These are phyloP conservation scores for Solanum peruvianum DNA, from an alignment of 257 asterid species.

Conservation along the genomic window DNA sequence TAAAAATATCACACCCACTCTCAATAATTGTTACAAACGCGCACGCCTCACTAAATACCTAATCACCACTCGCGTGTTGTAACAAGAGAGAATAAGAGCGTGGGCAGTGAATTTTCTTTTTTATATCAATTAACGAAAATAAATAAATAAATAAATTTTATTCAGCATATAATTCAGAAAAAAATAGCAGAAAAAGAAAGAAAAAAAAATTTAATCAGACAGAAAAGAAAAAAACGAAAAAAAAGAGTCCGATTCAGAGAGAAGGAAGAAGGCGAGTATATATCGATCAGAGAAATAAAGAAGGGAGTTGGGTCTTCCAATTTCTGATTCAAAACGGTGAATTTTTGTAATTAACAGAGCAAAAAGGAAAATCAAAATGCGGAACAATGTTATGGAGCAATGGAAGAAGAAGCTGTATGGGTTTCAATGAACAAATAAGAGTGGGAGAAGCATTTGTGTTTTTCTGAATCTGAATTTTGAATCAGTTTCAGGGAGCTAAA, in stretches of 20 bases:
- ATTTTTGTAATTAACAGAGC: constrained; percentile 40
- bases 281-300: constrained; percentile 23
- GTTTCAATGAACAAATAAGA: constrained; percentile 40
- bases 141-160: not conserved
- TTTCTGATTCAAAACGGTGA: not conserved
- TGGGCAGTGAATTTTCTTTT: not conserved
- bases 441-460: constrained; percentile 5
- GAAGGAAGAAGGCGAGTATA: constrained; percentile 21
- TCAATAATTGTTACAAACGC: not conserved
- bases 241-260: constrained; percentile 7
- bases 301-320: constrained; percentile 19
- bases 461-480: constrained; percentile 26
- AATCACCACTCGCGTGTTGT: not conserved
- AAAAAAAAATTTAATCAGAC: constrained; percentile 15
- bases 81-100: not conserved
- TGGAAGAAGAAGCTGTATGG: constrained; percentile 36
- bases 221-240: constrained; percentile 22
- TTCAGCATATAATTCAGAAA: not conserved
- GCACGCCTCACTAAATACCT: not conserved
- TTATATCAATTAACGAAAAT: not conserved
- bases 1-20: not conserved
- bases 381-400: constrained; percentile 34
- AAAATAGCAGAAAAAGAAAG: not conserved
- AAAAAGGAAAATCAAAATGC: constrained; percentile 37
- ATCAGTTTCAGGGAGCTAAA: not conserved